Evolutionary conservation across 192 early-diverging fungal genomes (phyloP), one percentile per base, ranked within the genome.

Genomic region (Mycoemilia scoparia): DNA sequence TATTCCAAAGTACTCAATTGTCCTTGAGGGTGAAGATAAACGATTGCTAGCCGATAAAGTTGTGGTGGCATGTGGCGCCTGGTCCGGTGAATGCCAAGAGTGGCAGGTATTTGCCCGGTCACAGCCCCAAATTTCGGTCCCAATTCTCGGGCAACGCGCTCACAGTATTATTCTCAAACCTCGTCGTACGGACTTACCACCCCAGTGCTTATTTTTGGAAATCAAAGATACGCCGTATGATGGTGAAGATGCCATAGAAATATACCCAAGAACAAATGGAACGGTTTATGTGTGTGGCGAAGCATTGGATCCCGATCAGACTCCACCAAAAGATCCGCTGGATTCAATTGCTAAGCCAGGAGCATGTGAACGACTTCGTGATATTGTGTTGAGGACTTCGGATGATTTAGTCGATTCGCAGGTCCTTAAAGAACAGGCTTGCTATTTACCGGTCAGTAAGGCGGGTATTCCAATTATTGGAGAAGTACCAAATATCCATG

Each of bases 151-250:
- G 7, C 47, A 54, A 41, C 58, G 58, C n/a, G 58, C 44, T 13
- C 58, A 60, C 35, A 54, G 55, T 31, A 46, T 60, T 11, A 21
- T 60, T 11, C 47, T 48, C 31, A 50, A 46, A 29, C 58, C 58
- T 10, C 46, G 46, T 26, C 14, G 18, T 27, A n/a, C n/a, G n/a
- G 46, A 36, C 12, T 18, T 60, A 2, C 52, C 58, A 6, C 51
- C 58, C 2, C 58, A 61, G 29, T 51, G 51, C 2, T 46, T 61
- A 24, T 61, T 61, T 55, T 51, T 52, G 28, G 58, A 61, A 38
- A 61, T 61, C 47, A 61, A 61, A 24, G 58, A 52, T 48, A 61
- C 58, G 5, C 51, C 55, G 24, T 61, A 61, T 40, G 55, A 41
- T 20, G 58, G 58, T 26, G 58, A 61, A 28, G 52, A 61, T 15